A percentile compares a stretch with the other conserved stretches of the same genome.
phyloP scores from a whole-genome alignment of 2,329 filamentous ascomycete genomes.

The Cercospora citrullina region DNA sequence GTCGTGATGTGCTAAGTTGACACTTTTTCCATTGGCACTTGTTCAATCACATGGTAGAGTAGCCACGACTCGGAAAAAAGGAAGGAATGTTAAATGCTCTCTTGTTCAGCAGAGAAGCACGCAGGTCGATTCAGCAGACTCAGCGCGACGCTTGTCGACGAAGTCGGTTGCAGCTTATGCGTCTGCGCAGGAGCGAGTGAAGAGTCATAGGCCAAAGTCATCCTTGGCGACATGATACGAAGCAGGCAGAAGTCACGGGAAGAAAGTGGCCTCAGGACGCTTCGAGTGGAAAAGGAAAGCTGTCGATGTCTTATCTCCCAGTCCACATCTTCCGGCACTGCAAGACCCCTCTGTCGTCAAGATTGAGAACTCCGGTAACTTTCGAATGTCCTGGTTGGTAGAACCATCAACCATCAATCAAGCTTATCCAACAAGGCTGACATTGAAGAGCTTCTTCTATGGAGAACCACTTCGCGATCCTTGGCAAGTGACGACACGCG shows the following conservation, averaged over 20 bases:
- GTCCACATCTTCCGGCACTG: neutral
- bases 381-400: neutral
- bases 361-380: neutral
- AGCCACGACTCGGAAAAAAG: neutral
- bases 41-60: neutral
- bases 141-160: neutral
- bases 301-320: neutral
- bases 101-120: neutral
- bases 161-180: neutral
- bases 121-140: neutral
- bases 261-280: neutral
- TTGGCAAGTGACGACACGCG: neutral
- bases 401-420: neutral
- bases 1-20: neutral
- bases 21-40: neutral
- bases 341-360: neutral
- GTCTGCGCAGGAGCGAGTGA: neutral
- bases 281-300: neutral
- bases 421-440: slow-evolving; percentile 6
- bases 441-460: slow-evolving; percentile 4
- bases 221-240: neutral
- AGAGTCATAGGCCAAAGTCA: neutral
- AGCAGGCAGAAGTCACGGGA: neutral
- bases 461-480: neutral
- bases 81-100: neutral